Conservation (phyloP, 257 asterid genomes). For the Solanum ossicruentum region DNA sequence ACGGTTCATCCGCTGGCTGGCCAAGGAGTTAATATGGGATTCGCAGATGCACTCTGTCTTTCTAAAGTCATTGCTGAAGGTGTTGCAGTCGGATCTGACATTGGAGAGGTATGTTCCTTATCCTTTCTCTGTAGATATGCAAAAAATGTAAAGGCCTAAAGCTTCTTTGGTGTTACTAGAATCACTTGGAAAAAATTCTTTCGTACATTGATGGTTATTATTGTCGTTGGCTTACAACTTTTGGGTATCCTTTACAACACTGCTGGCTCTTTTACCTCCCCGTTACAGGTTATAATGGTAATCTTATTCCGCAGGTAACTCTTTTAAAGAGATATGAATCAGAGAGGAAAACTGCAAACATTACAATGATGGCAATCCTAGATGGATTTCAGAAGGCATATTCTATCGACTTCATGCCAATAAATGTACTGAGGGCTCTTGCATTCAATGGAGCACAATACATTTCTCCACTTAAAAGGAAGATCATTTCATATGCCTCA, state of each 20-base stretch:
- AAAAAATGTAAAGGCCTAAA: background rate
- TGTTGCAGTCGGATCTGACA: constrained; percentile 79
- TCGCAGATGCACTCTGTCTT: constrained; percentile 70
- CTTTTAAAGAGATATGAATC: constrained; percentile 69
- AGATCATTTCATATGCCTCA: constrained; percentile 72
- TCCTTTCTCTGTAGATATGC: background rate
- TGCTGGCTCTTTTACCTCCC: background rate
- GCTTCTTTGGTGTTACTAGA: background rate
- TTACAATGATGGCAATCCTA: constrained; percentile 70
- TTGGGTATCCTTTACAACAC: background rate
- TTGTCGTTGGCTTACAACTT: background rate
- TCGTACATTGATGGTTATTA: background rate
- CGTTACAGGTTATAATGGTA: background rate
- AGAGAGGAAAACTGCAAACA: constrained; percentile 74
- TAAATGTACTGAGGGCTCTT: constrained; percentile 67
- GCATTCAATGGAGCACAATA: constrained; percentile 80
- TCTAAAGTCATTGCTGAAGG: constrained; percentile 76
- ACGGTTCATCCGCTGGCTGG: constrained; percentile 99
- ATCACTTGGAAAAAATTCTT: background rate
- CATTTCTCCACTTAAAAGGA: constrained; percentile 66
- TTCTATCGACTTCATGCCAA: constrained; percentile 73
- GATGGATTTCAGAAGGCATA: constrained; percentile 96
- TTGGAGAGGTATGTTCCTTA: constrained; percentile 65
- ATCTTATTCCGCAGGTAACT: constrained; percentile 31
- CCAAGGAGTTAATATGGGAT: constrained; percentile 99